Conservation (phyloP, 1,139 yeast species). For the Geotrichum candidum region DNA sequence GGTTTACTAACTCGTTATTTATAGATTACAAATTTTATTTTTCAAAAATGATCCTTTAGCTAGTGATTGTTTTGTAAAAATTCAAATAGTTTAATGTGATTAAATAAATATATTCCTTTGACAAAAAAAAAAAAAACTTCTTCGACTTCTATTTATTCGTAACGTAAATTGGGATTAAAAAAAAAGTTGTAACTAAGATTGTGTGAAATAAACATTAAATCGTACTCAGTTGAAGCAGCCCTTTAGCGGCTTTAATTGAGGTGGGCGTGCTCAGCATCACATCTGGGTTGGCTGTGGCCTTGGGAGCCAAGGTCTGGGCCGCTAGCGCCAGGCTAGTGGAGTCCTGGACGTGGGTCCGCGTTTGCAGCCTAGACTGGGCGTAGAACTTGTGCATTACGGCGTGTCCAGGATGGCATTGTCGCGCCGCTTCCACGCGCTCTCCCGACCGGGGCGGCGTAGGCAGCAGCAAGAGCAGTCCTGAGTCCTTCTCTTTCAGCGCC, state of each 20-base stretch:
- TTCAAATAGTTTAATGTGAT: background rate
- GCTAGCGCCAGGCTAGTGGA: background rate
- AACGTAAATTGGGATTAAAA: background rate
- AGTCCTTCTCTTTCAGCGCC: background rate
- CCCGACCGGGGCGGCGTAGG: background rate
- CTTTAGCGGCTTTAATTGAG: slow-evolving; percentile 3
- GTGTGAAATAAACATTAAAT: background rate
- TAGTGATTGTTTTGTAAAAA: background rate
- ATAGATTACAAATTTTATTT: background rate
- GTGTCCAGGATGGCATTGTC: too few relatives aligned
- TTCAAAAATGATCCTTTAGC: background rate
- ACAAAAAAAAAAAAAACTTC: too few relatives aligned
- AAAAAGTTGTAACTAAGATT: background rate
- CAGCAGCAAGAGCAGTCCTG: background rate
- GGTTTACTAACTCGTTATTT: background rate
- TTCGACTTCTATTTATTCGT: background rate
- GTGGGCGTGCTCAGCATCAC: slow-evolving; percentile 1
- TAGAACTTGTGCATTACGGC: background rate
- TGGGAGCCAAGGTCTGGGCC: background rate
- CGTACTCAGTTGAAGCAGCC: background rate
- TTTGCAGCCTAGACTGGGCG: background rate
- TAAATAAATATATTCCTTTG: background rate
- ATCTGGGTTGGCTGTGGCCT: background rate
- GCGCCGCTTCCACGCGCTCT: background rate
- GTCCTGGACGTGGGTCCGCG: background rate